Conservation (phyloP, 352 stramenopile genomes). For the Phytopythium kandeliae region DNA sequence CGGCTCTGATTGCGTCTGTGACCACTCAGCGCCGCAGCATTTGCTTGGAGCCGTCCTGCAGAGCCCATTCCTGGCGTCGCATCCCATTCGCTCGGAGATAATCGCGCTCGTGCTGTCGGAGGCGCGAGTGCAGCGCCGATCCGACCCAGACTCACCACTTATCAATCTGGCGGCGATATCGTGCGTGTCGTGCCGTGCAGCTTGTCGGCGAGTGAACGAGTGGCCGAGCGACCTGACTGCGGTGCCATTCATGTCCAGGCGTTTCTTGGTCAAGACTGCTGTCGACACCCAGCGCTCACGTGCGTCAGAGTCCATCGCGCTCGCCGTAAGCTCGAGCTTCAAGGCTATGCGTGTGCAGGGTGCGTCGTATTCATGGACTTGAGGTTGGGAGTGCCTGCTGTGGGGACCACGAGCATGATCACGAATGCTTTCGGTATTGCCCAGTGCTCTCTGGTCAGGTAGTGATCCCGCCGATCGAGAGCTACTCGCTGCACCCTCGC, state of each 20-base stretch:
- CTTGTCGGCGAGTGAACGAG: neutral
- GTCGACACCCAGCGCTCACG: slow-evolving; percentile 13
- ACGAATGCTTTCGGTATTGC: neutral
- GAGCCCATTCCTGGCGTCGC: slow-evolving; percentile 39
- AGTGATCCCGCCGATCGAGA: slow-evolving; percentile 21
- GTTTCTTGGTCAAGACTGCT: slow-evolving; percentile 18
- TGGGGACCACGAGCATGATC: no score
- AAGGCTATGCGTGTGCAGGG: slow-evolving; percentile 32
- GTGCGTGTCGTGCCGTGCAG: slow-evolving; percentile 9
- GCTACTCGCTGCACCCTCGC: slow-evolving; percentile 28
- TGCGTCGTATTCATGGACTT: slow-evolving; percentile 2
- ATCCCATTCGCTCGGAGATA: slow-evolving; percentile 39
- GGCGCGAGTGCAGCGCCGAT: slow-evolving; percentile 10
- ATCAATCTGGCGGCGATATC: slow-evolving; percentile 9
- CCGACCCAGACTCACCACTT: slow-evolving; percentile 6
- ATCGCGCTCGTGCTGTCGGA: slow-evolving; percentile 24
- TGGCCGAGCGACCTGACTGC: neutral
- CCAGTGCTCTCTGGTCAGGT: slow-evolving; percentile 27
- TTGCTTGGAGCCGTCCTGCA: slow-evolving; percentile 40
- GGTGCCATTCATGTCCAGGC: slow-evolving; percentile 8
- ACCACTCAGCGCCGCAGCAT: slow-evolving; percentile 21
- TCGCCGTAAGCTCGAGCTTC: slow-evolving; percentile 19
- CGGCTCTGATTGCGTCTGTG: slow-evolving; percentile 8
- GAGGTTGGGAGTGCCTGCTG: neutral
- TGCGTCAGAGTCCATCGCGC: slow-evolving; percentile 25